Base-by-base conservation (phyloP, 306 rosid species). In the cucumber (Cucumis sativus) region DNA sequence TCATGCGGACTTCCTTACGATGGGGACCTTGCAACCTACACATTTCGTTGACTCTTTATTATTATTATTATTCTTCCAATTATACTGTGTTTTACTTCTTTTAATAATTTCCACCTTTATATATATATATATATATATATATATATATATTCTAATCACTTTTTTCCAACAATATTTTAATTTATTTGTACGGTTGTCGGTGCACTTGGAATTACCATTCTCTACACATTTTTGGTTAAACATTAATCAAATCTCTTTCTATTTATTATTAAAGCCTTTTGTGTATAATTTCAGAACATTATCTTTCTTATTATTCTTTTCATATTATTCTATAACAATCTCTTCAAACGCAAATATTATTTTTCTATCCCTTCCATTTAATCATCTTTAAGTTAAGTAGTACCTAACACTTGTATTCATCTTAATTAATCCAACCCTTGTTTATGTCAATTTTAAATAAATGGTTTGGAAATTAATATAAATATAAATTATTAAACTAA, bases 1-100 rank as follows among this genome's bases (percentile, higher is more conserved):
- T 10, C 61, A 49, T 72, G 77, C 77, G 77, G 45, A 49, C 77
- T 45, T 16, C 45, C 16, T 72, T 72, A 6, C 77, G 25, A 72
- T 51, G 25, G 77, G 43, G 77, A 72, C 77, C 14, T 72, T 72
- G 61, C 77, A 70, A 72, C 77, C 61, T 51, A 51, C 77, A 7
- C 0, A 25, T 8, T 3, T 25, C 59, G 59, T 70, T 70, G 59
- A 72, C 61, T 71, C 60, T 28, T 54, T 54, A 3, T 15, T 52
- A 28, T 28, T 28, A 28, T 28, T 28, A 28, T 28, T 43, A 49
- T 71, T 25, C n/a, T 8, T 25, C 21, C 18, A 21, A 72, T 49
- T 49, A 70, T 23, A 14, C 10, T 8, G 21, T 72, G 51, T 71
- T 51, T 41, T 41, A 51, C 9, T 45, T 12, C 23, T 45, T 28